Evolutionary conservation across 495 filamentous ascomycete species (phyloP).

Genomic region (Xylaria sp.): DNA sequence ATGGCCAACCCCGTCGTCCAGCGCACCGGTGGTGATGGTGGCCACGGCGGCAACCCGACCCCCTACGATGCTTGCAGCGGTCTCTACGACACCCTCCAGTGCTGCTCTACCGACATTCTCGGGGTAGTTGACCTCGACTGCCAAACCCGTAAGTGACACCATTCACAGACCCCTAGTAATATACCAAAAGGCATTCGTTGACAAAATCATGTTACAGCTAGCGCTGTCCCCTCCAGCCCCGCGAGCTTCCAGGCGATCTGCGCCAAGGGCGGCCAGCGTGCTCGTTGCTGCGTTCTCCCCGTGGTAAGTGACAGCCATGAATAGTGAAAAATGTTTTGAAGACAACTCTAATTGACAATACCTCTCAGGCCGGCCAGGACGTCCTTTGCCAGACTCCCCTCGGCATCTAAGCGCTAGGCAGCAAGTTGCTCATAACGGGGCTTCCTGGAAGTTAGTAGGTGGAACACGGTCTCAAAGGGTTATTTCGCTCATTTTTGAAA

Average conservation of each 20-base stretch:
- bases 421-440: neutral
- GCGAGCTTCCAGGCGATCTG: constrained; percentile 29
- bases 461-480: neutral
- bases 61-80: constrained; percentile 36
- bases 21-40: constrained; percentile 34
- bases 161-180: neutral
- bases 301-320: constrained; percentile 32
- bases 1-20: constrained; percentile 41
- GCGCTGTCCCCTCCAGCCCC: constrained; percentile 25
- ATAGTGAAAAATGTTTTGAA: neutral
- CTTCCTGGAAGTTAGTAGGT: neutral
- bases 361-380: constrained; percentile 31
- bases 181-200: constrained; percentile 12
- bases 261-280: constrained; percentile 30
- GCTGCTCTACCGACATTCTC: constrained; percentile 57
- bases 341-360: constrained; percentile 17
- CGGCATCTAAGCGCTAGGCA: constrained; percentile 30
- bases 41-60: constrained; percentile 26
- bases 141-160: constrained; percentile 44
- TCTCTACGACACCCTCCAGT: constrained; percentile 41
- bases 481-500: neutral
- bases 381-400: constrained; percentile 38
- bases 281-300: constrained; percentile 42
- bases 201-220: constrained; percentile 28
- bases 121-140: constrained; percentile 57